phyloP scores from a whole-genome alignment of 169 alveolate species.

The Plasmodium malariae region DNA sequence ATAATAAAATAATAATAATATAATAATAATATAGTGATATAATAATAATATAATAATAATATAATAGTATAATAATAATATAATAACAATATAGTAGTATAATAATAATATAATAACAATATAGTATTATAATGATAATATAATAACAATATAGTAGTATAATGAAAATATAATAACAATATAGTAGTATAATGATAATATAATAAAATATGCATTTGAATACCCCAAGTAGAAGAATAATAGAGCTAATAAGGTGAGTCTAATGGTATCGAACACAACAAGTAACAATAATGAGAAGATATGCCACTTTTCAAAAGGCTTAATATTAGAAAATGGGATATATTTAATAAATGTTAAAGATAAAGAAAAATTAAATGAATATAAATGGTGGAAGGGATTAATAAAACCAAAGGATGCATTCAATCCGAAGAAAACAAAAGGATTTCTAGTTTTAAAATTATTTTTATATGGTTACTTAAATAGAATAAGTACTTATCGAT shows the following conservation, averaged over 20 bases:
- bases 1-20: too few relatives aligned
- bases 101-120: too few relatives aligned
- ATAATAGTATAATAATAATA: too few relatives aligned
- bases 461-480: conserved; percentile 61
- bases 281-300: conserved; percentile 28
- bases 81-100: too few relatives aligned
- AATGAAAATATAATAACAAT: too few relatives aligned
- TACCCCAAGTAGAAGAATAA: background rate
- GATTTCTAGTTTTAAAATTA: conserved; percentile 61
- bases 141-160: too few relatives aligned
- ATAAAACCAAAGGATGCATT: conserved; percentile 51
- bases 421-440: conserved; percentile 62
- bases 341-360: conserved; percentile 49
- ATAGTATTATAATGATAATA: too few relatives aligned
- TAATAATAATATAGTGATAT: too few relatives aligned
- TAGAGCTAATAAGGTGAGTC: background rate
- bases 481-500: conserved; percentile 50
- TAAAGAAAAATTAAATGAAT: conserved; percentile 12
- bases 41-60: conserved; percentile 13
- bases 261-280: conserved; percentile 40
- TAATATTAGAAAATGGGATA: conserved; percentile 29
- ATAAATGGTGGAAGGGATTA: conserved; percentile 57
- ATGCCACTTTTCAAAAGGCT: conserved; percentile 45
- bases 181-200: background rate
- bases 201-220: background rate